phyloP scores from a whole-genome alignment of 768 basidiomycete genomes.

The Panaeolus cyanescens region DNA sequence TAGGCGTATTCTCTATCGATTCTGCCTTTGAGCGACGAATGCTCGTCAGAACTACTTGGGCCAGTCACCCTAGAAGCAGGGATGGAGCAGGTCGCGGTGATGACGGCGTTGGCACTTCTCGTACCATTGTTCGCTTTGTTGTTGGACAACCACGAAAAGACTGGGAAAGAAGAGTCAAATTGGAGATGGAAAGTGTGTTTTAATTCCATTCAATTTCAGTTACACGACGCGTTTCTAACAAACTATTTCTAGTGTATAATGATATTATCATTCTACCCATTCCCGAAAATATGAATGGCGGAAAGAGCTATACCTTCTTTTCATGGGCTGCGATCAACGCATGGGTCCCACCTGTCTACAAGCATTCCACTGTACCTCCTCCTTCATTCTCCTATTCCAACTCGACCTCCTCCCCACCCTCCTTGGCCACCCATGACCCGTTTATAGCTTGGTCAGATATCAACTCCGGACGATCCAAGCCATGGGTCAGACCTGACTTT shows the following conservation, averaged over 20 bases:
- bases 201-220: slow-evolving; percentile 8
- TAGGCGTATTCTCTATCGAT: slow-evolving; percentile 92
- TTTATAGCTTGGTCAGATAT: slow-evolving; percentile 53
- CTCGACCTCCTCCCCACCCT: slow-evolving; percentile 53
- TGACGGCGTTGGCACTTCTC: slow-evolving; percentile 72
- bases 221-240: slow-evolving; percentile 8
- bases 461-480: slow-evolving; percentile 39
- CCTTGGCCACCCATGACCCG: slow-evolving; percentile 77
- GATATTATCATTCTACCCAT: slow-evolving; percentile 85
- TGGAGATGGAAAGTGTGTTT: slow-evolving; percentile 89
- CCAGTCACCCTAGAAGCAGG: slow-evolving; percentile 77
- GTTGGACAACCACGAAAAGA: slow-evolving; percentile 81
- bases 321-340: slow-evolving; percentile 90
- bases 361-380: slow-evolving; percentile 43
- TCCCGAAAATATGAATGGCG: slow-evolving; percentile 94
- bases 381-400: slow-evolving; percentile 70
- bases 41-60: slow-evolving; percentile 88
- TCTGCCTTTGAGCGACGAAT: slow-evolving; percentile 82
- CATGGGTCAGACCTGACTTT: slow-evolving; percentile 89
- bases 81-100: slow-evolving; percentile 73
- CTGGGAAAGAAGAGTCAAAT: slow-evolving; percentile 75
- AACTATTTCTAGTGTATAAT: slow-evolving; percentile 61
- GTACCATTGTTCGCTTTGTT: slow-evolving; percentile 87
- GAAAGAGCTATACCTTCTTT: slow-evolving; percentile 92
- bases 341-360: slow-evolving; percentile 83